Evolutionary conservation across 2,329 filamentous ascomycete genomes (phyloP).

Genomic region (Exserohilum rostratum): DNA sequence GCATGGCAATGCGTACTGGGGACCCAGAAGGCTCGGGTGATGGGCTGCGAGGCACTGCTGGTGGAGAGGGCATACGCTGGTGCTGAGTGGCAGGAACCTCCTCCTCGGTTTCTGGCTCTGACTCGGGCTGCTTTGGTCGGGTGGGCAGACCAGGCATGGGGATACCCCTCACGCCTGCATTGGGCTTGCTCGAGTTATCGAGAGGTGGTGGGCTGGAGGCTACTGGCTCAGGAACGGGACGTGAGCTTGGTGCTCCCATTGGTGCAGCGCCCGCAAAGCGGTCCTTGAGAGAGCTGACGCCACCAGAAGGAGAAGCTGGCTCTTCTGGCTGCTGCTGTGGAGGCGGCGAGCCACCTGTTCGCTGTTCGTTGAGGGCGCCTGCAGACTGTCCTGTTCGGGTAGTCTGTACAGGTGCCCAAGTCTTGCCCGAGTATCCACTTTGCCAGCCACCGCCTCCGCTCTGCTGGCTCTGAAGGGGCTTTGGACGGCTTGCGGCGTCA

Average conservation of each 20-base stretch:
- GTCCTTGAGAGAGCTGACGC: conserved; percentile 77
- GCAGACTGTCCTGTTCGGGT: conserved; percentile 70
- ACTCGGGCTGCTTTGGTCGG: conserved; percentile 56
- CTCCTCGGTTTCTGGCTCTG: conserved; percentile 34
- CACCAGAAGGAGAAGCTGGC: conserved; percentile 64
- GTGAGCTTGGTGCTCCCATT: conserved; percentile 53
- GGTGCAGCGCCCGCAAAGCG: conserved; percentile 80
- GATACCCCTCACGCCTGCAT: conserved; percentile 67
- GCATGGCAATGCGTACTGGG: conserved; percentile 84
- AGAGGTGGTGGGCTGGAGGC: conserved; percentile 65
- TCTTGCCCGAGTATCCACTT: conserved; percentile 88
- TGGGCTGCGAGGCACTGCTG: conserved; percentile 48
- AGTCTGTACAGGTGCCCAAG: conserved; percentile 84
- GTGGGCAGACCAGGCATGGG: conserved; percentile 78
- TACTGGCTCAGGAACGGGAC: conserved; percentile 48
- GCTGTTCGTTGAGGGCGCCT: conserved; percentile 63
- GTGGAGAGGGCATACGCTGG: conserved; percentile 53
- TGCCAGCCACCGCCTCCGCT: conserved; percentile 83
- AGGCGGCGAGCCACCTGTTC: conserved; percentile 62
- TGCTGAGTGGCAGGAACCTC: conserved; percentile 62
- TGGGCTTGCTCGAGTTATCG: conserved; percentile 71
- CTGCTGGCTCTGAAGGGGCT: conserved; percentile 61
- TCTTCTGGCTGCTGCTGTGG: conserved; percentile 56
- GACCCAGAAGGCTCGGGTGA: conserved; percentile 66
- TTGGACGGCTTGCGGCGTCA: conserved; percentile 28